Evolutionary conservation across 2,329 filamentous ascomycete genomes (phyloP).

Genomic region (Cladophialophora psammophila): DNA sequence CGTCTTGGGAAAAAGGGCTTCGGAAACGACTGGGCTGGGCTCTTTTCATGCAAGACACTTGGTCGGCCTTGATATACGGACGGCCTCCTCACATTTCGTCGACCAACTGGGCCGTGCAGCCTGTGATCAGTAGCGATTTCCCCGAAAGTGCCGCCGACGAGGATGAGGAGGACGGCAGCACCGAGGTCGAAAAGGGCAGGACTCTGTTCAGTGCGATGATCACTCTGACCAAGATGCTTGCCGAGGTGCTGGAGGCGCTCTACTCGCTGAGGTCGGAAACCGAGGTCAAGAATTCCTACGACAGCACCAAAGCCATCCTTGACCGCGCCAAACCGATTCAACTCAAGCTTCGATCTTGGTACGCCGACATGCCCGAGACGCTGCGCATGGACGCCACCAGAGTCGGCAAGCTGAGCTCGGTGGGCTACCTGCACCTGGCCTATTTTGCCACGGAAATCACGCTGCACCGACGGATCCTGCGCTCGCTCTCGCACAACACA

Average conservation of each 20-base stretch:
- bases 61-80: slow-evolving; percentile 65
- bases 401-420: slow-evolving; percentile 50
- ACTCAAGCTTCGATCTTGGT: slow-evolving; percentile 62
- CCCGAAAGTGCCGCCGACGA: slow-evolving; percentile 43
- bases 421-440: slow-evolving; percentile 55
- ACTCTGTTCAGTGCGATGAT: slow-evolving; percentile 61
- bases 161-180: slow-evolving; percentile 43
- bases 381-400: slow-evolving; percentile 59
- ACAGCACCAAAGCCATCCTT: slow-evolving; percentile 56
- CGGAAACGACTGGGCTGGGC: slow-evolving; percentile 70
- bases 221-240: slow-evolving; percentile 59
- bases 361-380: slow-evolving; percentile 54
- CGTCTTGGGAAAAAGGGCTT: slow-evolving; percentile 68
- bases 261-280: slow-evolving; percentile 57
- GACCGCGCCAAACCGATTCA: slow-evolving; percentile 63
- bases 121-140: slow-evolving; percentile 56
- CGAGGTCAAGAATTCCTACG: slow-evolving; percentile 37
- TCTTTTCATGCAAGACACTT: slow-evolving; percentile 71
- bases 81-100: slow-evolving; percentile 63
- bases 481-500: slow-evolving; percentile 49
- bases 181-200: slow-evolving; percentile 51
- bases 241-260: slow-evolving; percentile 60
- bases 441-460: slow-evolving; percentile 58
- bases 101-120: slow-evolving; percentile 63
- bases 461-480: slow-evolving; percentile 52